A percentile compares a stretch with the other conserved stretches of the same genome.
Conservation (phyloP, 345 rosid species). For the Excoecaria cochinchinensis region DNA sequence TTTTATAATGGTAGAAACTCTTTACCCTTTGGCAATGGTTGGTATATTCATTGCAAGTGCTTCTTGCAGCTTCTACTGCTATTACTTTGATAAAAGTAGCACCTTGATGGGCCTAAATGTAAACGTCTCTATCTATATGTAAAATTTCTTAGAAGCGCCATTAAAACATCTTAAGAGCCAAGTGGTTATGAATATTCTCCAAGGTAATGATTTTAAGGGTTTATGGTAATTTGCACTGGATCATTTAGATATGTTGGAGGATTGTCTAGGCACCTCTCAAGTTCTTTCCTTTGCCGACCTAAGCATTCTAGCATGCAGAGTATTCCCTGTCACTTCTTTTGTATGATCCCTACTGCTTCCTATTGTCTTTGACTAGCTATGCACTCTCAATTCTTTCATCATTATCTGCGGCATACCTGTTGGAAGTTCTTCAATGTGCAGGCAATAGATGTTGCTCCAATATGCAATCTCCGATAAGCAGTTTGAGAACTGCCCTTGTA, state of each 20-base stretch:
- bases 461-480: background rate
- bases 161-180: background rate
- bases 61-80: background rate
- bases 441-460: background rate
- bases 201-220: background rate
- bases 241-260: background rate
- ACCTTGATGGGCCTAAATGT: background rate
- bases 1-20: background rate
- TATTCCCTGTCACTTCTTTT: background rate
- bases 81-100: background rate
- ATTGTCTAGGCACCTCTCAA: background rate
- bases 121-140: background rate
- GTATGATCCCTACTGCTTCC: background rate
- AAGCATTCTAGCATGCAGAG: background rate
- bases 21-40: background rate
- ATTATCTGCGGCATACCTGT: background rate
- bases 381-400: background rate
- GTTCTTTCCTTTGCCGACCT: background rate
- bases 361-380: background rate
- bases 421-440: background rate
- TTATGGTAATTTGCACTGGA: background rate
- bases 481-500: background rate
- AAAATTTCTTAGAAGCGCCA: background rate
- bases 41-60: background rate
- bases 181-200: background rate